Base-by-base conservation (phyloP, 345 rosid genomes). In the Microcos paniculata region DNA sequence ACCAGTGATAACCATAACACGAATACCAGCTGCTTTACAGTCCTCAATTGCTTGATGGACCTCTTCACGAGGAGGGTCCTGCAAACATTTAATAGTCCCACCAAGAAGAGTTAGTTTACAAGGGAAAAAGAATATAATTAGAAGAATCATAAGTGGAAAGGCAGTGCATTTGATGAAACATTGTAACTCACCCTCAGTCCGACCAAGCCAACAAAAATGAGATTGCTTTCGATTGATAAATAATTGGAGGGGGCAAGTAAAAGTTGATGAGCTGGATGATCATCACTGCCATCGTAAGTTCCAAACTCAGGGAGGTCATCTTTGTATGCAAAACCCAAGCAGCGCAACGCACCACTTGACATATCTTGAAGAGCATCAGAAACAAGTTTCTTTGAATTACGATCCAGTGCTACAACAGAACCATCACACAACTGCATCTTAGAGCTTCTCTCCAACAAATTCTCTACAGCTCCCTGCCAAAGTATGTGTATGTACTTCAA, bases 31-130 rank as follows among this genome's bases (percentile, higher is more conserved):
- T 31, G 83, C 90, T 71, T 79, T 85, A 84, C 93, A 89, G 79
- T 88, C 96, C 82, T 83, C 81, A 79, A 91, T 89, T 70, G 93
- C 96, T 77, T 88, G 88, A 57, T 49, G 71, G 62, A 89, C 93
- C 80, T 91, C 96, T 70, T 79, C 80, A 71, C 96, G 85, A 43
- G 96, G 96, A 73, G 93, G 96, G 80, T 91, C 96, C 96, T 91
- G 66, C 24, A 68, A 67, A 58, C 49, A 75, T 24, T 65, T 58
- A 48, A 15, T 35, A 26, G 46, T 35, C 59, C 71, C 71, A 43
- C 8, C 12, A 23, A 28, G 62, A 68, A 38, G 5, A 64, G 24
- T 24, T 28, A 46, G 62, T 24, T 77, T 46, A 21, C 31, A 16
- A 18, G 46, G 26, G 62, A 61, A 73, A 77, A 73, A 23, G 21